Evolutionary conservation across 495 filamentous ascomycete species (phyloP).

Genomic region (Acidiella bohemica): DNA sequence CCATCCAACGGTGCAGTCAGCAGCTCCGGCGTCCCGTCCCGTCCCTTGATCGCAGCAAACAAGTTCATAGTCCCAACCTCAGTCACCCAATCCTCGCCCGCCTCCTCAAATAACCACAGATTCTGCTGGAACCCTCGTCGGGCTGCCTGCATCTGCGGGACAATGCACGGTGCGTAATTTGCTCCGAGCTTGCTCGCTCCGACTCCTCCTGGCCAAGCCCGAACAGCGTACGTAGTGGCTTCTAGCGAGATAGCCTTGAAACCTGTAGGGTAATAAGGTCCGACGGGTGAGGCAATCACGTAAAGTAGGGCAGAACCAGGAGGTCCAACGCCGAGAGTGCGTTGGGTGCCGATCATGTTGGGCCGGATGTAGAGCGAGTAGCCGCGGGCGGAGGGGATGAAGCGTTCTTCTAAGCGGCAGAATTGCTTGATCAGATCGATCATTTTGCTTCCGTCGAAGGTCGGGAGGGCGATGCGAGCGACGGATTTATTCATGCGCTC

Average conservation of each 20-base stretch:
- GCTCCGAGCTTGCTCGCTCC: conserved; percentile 96
- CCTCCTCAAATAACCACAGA: conserved; percentile 88
- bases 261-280: conserved; percentile 93
- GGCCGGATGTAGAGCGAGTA: conserved; percentile 92
- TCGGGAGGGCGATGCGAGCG: conserved; percentile 80
- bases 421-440: conserved; percentile 70
- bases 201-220: conserved; percentile 93
- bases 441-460: conserved; percentile 54
- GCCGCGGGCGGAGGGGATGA: conserved; percentile 69
- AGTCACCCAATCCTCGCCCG: conserved; percentile 88
- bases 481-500: conserved; percentile 76
- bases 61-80: conserved; percentile 99
- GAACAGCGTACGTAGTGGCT: conserved; percentile 86
- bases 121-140: conserved; percentile 92
- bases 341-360: conserved; percentile 93
- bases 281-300: conserved; percentile 91
- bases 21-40: conserved; percentile 77
- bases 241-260: conserved; percentile 94
- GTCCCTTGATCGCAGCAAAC: conserved; percentile 66
- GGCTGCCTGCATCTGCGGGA: conserved; percentile 83
- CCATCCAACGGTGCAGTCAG: conserved; percentile 88
- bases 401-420: conserved; percentile 65
- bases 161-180: conserved; percentile 93
- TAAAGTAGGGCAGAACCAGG: conserved; percentile 84
- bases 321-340: conserved; percentile 77